phyloP scores from a whole-genome alignment of 2,329 filamentous ascomycete species.

The Xylariaceae sp. region DNA sequence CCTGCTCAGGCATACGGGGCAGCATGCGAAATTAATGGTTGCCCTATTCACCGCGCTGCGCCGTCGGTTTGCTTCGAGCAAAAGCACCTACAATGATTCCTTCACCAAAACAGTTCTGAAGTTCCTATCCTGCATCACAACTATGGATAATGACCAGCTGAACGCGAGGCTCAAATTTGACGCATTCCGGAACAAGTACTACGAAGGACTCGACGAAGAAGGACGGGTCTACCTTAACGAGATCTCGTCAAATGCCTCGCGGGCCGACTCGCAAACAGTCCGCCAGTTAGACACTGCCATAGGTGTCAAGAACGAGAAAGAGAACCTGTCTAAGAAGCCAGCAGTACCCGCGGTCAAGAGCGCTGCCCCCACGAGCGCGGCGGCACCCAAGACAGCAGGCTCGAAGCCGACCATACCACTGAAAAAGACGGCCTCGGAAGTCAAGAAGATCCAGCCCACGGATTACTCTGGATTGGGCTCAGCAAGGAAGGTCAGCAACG shows the following conservation, averaged over 20 bases:
- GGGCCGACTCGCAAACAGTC: constrained; percentile 3
- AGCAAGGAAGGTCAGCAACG: constrained; percentile 18
- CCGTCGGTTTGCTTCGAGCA: constrained; percentile 42
- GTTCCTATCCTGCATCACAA: constrained; percentile 54
- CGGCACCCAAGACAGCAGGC: constrained; percentile 3
- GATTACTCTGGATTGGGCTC: constrained; percentile 21
- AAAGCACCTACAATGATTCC: constrained; percentile 43
- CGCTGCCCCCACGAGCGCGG: neutral
- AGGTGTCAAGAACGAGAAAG: constrained; percentile 13
- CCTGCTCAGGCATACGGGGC: constrained; percentile 50
- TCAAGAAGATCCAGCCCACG: constrained; percentile 11
- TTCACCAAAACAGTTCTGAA: constrained; percentile 49
- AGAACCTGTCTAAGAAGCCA: constrained; percentile 9
- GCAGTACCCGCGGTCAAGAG: constrained; percentile 4
- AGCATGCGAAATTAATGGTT: constrained; percentile 48
- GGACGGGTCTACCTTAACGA: constrained; percentile 37
- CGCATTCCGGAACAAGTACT: constrained; percentile 57
- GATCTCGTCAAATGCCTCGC: constrained; percentile 25
- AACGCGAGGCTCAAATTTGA: constrained; percentile 59
- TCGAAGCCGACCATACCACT: constrained; percentile 1
- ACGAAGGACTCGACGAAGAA: constrained; percentile 54
- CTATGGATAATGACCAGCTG: constrained; percentile 50
- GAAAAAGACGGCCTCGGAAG: constrained; percentile 3
- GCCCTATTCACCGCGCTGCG: constrained; percentile 48
- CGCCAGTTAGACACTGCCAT: constrained; percentile 5